Evolutionary conservation across 2,329 filamentous ascomycete genomes (phyloP).

Genomic region (Cladosporium sp.): DNA sequence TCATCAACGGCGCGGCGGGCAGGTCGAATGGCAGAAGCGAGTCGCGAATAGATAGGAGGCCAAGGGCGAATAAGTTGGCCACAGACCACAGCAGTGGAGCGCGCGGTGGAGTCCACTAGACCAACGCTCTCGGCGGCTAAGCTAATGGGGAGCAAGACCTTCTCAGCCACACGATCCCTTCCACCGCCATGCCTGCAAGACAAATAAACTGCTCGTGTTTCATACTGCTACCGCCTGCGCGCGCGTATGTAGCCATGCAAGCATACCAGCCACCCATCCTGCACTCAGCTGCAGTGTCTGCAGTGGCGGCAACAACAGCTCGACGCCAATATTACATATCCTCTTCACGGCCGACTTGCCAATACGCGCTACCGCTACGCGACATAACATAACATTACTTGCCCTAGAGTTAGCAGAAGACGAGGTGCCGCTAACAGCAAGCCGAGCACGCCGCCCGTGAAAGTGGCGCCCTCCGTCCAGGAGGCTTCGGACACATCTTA

Average conservation of each 20-base stretch:
- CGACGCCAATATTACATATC: neutral
- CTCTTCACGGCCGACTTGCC: neutral
- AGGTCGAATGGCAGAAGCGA: slow-evolving; percentile 9
- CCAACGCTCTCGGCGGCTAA: neutral
- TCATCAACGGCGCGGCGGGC: slow-evolving; percentile 15
- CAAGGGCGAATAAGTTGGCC: neutral
- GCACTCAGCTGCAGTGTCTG: neutral
- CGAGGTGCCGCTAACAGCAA: neutral
- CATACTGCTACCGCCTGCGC: slow-evolving; percentile 6
- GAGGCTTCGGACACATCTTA: neutral
- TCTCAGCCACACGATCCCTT: slow-evolving; percentile 1
- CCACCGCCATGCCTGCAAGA: slow-evolving; percentile 4
- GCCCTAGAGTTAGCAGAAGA: slow-evolving; percentile 1
- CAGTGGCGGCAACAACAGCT: neutral
- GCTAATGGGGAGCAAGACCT: neutral
- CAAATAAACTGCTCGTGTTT: slow-evolving; percentile 6
- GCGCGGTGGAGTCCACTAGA: neutral
- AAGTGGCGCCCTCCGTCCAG: slow-evolving; percentile 3
- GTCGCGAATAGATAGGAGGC: slow-evolving; percentile 16
- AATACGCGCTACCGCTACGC: neutral
- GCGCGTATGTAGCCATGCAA: neutral
- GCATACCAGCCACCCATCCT: neutral
- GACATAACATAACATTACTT: neutral
- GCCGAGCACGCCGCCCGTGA: neutral
- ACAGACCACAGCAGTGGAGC: neutral